Evolutionary conservation across 2,329 filamentous ascomycete genomes (phyloP), one percentile per base, ranked within the genome.

Genomic region (Neopestalotiopsis sp.): DNA sequence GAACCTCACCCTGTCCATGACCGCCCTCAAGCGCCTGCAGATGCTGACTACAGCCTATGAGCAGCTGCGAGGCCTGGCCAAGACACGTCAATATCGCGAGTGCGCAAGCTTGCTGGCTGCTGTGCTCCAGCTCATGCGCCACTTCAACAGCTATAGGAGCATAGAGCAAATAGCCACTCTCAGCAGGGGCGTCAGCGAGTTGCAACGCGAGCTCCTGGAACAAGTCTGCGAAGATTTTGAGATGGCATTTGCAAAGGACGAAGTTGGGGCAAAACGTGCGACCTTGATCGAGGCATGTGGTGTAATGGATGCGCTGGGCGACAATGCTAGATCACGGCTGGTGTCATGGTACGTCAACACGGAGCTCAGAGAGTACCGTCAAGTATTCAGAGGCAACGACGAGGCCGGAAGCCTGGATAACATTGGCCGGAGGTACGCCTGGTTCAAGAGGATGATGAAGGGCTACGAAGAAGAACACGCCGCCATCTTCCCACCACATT

Each of bases 211-310:
- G 79, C 83, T 99, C 69, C 84, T 98, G 68, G 96, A 99, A 83
- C 96, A 99, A 81, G 92, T 99, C n/a, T 99, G 96, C 79, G 96
- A 98, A 81, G 96, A 99, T 81, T 99, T 99, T 78, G 96, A 99
- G 84, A 88, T 98, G 69, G 92, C 93, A 0, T 99, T 98, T 81
- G 92, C 95, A 24, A 97, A 95, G 80, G 91, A 90, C 28, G 95
- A 98, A 80, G 90, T 97, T 14, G 84, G 85, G 3, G 84, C 89
- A 68, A 91, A 90, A 73, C 90, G 89, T 73, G 88, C 85, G 14
- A 91, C 91, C 78, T 86, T 99, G 68, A 86, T 92, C 45, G 96
- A 99, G 81, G 94, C 94, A 0, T 98, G 96, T 78, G 84, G 93
- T 71, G 95, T 99, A 49, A 95, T 98, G 88, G 96, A 99, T 83